Conservation (phyloP, 2,329 filamentous ascomycete species). For the Arthroderma sp. region DNA sequence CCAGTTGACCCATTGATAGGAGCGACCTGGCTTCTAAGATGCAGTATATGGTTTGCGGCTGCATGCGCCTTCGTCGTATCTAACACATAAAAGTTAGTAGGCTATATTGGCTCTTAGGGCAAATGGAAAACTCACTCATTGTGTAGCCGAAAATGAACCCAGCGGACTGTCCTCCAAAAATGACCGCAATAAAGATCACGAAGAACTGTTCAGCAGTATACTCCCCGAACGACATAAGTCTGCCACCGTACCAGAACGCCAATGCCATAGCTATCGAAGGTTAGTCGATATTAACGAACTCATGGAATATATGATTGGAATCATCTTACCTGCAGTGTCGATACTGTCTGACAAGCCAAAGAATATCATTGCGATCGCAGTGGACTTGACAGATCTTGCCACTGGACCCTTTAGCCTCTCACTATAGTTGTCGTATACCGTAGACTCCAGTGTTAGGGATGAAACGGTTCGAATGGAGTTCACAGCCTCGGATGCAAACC, state of each 20-base stretch:
- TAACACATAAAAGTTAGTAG: constrained; percentile 17
- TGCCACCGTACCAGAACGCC: constrained; percentile 54
- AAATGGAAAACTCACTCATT: constrained; percentile 19
- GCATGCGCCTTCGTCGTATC: constrained; percentile 42
- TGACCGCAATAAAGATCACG: constrained; percentile 33
- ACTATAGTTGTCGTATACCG: constrained; percentile 31
- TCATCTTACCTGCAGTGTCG: constrained; percentile 22
- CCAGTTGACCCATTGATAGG: constrained; percentile 25
- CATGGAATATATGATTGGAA: not conserved
- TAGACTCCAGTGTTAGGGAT: constrained; percentile 38
- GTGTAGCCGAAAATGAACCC: constrained; percentile 27
- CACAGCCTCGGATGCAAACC: constrained; percentile 41
- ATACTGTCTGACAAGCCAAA: constrained; percentile 56
- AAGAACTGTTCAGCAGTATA: constrained; percentile 32
- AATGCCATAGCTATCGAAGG: constrained; percentile 26
- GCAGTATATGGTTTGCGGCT: constrained; percentile 42
- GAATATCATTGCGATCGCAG: constrained; percentile 47
- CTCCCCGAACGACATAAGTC: constrained; percentile 22
- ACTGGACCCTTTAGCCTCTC: constrained; percentile 39
- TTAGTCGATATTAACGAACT: not conserved
- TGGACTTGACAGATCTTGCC: constrained; percentile 44
- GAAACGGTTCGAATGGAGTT: constrained; percentile 40
- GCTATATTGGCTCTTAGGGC: constrained; percentile 2
- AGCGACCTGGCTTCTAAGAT: constrained; percentile 35
- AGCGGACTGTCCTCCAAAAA: constrained; percentile 27